Evolutionary conservation across 2,329 filamentous ascomycete species (phyloP).

Genomic region (Epichloe typhina): DNA sequence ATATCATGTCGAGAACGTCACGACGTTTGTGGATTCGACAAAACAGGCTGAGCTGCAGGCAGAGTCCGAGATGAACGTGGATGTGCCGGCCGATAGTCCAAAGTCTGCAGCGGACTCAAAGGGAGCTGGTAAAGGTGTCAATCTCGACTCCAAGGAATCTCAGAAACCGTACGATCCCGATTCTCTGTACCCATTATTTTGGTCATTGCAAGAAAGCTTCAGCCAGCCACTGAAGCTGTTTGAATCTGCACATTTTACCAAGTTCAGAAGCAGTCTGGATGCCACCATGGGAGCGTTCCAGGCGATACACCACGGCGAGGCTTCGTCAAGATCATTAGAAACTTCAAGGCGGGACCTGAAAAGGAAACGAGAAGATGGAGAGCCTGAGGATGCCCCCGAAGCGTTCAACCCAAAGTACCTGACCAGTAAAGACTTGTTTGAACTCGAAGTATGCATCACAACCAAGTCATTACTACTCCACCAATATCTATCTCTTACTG

Average conservation of each 20-base stretch:
- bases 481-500: neutral
- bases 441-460: conserved; percentile 59
- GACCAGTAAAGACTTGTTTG: conserved; percentile 92
- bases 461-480: neutral
- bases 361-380: conserved; percentile 48
- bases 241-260: conserved; percentile 53
- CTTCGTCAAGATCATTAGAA: conserved; percentile 39
- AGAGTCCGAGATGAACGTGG: conserved; percentile 48
- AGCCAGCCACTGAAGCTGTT: conserved; percentile 82
- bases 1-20: conserved; percentile 92
- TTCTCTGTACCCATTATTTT: conserved; percentile 79
- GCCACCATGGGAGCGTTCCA: conserved; percentile 46
- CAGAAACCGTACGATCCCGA: conserved; percentile 52
- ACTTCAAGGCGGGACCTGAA: conserved; percentile 55
- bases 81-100: conserved; percentile 30
- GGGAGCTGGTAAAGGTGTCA: conserved; percentile 26
- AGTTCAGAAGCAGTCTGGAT: conserved; percentile 68
- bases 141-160: conserved; percentile 27
- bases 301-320: conserved; percentile 35
- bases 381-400: conserved; percentile 34
- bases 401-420: conserved; percentile 93
- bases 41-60: conserved; percentile 12
- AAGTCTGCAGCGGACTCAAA: conserved; percentile 11
- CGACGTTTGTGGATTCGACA: conserved; percentile 51
- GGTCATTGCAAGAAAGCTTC: conserved; percentile 84